These are phyloP conservation scores for Melaleuca alternifolia DNA, from an alignment of 345 rosid species.

Conservation along the genomic window DNA sequence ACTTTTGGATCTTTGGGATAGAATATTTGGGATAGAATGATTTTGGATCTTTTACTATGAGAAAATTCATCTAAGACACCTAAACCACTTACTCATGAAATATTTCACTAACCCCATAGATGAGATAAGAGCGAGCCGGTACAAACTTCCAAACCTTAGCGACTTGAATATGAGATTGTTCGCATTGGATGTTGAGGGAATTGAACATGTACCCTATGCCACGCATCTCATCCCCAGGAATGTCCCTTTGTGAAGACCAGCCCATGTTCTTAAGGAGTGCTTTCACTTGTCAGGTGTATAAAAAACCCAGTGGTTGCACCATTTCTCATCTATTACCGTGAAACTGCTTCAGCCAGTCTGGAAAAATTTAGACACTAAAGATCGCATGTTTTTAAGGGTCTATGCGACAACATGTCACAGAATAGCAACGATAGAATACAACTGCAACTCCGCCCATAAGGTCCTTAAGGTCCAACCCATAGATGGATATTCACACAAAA, in stretches of 20 bases:
- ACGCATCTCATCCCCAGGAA: background rate
- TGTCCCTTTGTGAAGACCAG: background rate
- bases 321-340: background rate
- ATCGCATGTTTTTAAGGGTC: background rate
- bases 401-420: background rate
- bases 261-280: background rate
- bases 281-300: background rate
- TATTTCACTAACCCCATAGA: background rate
- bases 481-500: no score
- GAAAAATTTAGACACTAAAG: rapidly evolving
- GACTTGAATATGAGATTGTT: background rate
- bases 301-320: background rate
- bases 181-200: background rate
- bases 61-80: background rate
- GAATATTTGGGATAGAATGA: background rate
- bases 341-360: background rate
- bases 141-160: background rate
- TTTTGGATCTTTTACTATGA: background rate
- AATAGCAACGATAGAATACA: rapidly evolving
- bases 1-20: no score
- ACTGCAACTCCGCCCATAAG: no score
- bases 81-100: background rate
- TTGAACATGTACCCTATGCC: background rate
- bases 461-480: no score
- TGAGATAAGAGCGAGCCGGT: background rate